Conservation (phyloP, 1,284 basidiomycete species). For the Inonotus hispidus region DNA sequence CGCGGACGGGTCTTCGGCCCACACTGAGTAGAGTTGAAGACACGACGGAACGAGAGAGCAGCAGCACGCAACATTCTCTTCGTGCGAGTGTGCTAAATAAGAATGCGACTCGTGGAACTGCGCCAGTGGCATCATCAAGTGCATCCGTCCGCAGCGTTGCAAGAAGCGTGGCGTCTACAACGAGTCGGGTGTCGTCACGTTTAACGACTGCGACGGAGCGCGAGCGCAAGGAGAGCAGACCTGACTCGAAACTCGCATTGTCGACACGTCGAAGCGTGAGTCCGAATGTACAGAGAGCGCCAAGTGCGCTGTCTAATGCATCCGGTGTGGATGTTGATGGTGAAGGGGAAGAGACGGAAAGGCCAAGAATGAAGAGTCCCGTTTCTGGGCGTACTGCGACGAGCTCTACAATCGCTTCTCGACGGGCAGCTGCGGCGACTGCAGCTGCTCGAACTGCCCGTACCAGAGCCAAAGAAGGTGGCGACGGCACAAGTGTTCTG, state of each 20-base stretch:
- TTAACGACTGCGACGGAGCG: conserved; percentile 21
- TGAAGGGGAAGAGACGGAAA: background rate
- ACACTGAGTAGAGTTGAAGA: conserved; percentile 27
- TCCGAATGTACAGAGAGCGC: background rate
- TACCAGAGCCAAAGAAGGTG: conserved; percentile 3
- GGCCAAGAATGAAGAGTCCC: background rate
- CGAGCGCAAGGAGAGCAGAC: conserved; percentile 29
- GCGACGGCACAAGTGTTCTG: conserved; percentile 11
- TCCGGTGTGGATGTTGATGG: conserved; percentile 16
- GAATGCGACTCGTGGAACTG: conserved; percentile 31
- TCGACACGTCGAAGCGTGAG: conserved; percentile 13
- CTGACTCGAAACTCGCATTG: conserved; percentile 66
- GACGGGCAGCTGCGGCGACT: background rate
- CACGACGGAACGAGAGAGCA: conserved; percentile 41
- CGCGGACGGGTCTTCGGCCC: conserved; percentile 23
- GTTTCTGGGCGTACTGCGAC: background rate
- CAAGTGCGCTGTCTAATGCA: conserved; percentile 9
- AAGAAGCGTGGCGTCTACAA: conserved; percentile 13
- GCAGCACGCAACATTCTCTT: conserved; percentile 38
- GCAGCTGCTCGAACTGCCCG: background rate
- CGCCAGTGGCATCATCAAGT: conserved; percentile 6
- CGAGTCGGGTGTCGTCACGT: conserved; percentile 16
- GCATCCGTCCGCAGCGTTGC: conserved; percentile 15
- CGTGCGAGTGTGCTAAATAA: conserved; percentile 55
- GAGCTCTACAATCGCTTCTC: conserved; percentile 4